Base-by-base conservation (phyloP, 768 basidiomycete species). In the Russula abietina region DNA sequence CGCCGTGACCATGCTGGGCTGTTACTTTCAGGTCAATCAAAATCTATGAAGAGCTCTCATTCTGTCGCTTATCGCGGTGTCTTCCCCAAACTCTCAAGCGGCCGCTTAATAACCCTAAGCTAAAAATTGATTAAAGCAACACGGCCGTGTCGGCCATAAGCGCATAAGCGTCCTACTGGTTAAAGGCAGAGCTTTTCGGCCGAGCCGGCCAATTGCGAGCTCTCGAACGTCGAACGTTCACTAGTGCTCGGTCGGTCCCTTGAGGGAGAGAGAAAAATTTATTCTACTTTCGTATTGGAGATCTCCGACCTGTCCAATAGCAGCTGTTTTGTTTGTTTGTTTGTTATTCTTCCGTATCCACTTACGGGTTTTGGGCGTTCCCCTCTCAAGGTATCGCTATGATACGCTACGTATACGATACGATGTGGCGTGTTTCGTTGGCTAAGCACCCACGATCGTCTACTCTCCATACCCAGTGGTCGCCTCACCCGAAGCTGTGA, bases 21-120 rank as follows among this genome's bases (percentile, higher is more conserved):
- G 4, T 32, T 8, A 6, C 16, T 9, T 32, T 43, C 11, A 28
- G 12, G 38, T 24, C 17, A 48, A 60, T 36, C 51, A n/a, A 32
- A 26, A n/a, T 28, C 19, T 26, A 10, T 46, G 33, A 46, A 32
- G 39, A 39, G 30, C 46, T n/a, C 46, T 55, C 53, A 43, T n/a
- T 19, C 28, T 45, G 33, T 43, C 62, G 51, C 57, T 41, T 14
- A 54, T 49, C 32, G 58, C 58, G 54, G 63, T 49, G 59, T 55
- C 39, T 55, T 58, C 26, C 46, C 46, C 53, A 36, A 64, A 55
- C 2, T n/a, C 46, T 46, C 52, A 48, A 48, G 22, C 57, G 53
- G 54, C 54, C 58, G 41, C 58, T 55, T 62, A 57, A 62, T 63
- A 57, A 62, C 57, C 57, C 62, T 59, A 63, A 54, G 36, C 51